Base-by-base conservation (phyloP, 1,139 yeast genomes). In the Meyerozyma elateridarum region DNA sequence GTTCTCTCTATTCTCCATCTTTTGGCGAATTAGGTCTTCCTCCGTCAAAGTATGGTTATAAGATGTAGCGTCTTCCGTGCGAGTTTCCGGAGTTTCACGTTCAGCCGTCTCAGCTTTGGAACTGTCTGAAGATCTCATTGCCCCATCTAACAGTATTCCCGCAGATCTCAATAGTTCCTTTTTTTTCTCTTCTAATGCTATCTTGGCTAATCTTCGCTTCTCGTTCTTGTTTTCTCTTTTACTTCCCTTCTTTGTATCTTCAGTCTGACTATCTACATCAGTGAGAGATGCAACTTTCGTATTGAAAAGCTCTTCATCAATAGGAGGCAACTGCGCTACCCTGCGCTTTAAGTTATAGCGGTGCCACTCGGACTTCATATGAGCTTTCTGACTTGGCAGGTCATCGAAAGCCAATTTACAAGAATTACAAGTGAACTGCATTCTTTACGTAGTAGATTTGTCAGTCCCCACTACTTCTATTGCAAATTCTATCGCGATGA, bases 311-410 rank as follows among this genome's bases (percentile, higher is more conserved):
- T 54, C 64, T 48, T 74, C 79, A 30, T 62, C 63, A n/a, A 76
- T 68, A 5, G 78, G 60, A 5, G 81, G 80, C 38, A 76, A 58
- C 41, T 68, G 70, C 2, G 81, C 78, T 15, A 75, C 81, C 49
- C 79, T 62, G 59, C 82, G 64, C 41, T 76, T 76, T 45, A 76
- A 61, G 45, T 76, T 76, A 49, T 76, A 76, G 42, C 81, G 61
- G 56, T 83, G 93, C 93, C 93, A 83, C 39, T 82, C 93, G 3
- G 84, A 66, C 50, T 71, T 61, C 78, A 78, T 70, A 49, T 69
- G 75, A 25, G 49, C 47, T 27, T 73, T 52, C 46, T 69, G 75
- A 43, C 59, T 62, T 34, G 53, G 61, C 3, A 72, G 61, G 21
- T 58, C 51, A 25, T 61, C 56, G 40, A 68, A 68, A 37, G 56